phyloP scores from a whole-genome alignment of 495 filamentous ascomycete species.

The Penicillium goetzii region DNA sequence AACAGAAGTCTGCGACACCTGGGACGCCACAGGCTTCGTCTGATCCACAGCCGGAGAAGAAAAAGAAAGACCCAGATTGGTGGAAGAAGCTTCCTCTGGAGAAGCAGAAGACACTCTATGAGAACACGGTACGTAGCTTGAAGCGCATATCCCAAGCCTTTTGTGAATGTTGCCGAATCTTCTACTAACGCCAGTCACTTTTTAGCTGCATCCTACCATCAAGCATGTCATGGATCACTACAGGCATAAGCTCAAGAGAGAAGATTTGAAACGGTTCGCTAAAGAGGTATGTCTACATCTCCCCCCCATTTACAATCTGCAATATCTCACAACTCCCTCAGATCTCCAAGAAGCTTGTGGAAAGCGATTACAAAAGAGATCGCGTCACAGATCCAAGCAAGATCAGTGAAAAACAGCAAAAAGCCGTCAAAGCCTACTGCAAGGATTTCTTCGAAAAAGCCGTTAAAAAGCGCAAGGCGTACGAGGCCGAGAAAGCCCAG shows the following conservation, averaged over 20 bases:
- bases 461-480: constrained; percentile 69
- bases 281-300: constrained; percentile 66
- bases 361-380: constrained; percentile 84
- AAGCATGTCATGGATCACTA: constrained; percentile 86
- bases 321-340: constrained; percentile 26
- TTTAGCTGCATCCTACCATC: constrained; percentile 77
- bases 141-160: not conserved
- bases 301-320: constrained; percentile 4
- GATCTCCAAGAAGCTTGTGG: constrained; percentile 82
- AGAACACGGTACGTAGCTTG: constrained; percentile 71
- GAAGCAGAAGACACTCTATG: constrained; percentile 91
- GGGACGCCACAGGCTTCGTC: constrained; percentile 52
- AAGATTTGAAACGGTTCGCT: constrained; percentile 83
- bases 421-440: constrained; percentile 79
- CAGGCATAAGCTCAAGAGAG: constrained; percentile 78
- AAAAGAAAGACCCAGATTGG: constrained; percentile 65
- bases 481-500: constrained; percentile 67
- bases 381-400: constrained; percentile 82
- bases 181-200: not conserved
- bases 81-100: constrained; percentile 80
- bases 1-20: constrained; percentile 57
- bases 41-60: constrained; percentile 63
- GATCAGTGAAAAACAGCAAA: constrained; percentile 76
- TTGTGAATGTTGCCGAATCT: not conserved
- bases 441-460: constrained; percentile 86